Evolutionary conservation across 2,329 filamentous ascomycete species (phyloP), one percentile per base, ranked within the genome.

Genomic region (Tricladium varicosporioides): DNA sequence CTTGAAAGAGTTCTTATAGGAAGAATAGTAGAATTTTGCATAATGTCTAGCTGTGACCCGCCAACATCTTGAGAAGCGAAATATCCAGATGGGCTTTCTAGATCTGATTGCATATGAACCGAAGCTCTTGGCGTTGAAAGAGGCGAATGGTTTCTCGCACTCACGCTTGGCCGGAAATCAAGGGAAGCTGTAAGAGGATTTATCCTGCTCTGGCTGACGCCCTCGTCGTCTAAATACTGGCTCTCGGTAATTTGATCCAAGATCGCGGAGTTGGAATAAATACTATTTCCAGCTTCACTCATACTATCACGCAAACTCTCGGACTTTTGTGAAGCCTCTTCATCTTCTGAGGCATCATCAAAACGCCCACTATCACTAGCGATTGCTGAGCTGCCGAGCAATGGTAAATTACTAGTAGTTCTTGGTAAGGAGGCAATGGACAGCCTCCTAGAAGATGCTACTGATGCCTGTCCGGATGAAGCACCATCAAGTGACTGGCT

Each of bases 71-170:
- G 11, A 19, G 48, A 60, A 51, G 53, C 36, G 69, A 46, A 42
- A 72, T 68, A 9, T 75, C 72, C 60, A 15, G 15, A 15, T 16
- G 13, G 18, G 16, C 15, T 16, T 74, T 69, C 59, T 76, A 75
- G 32, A 3, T 22, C 45, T 5, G 51, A 27, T 3, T 60, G 51
- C 31, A 69, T 15, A 16, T 65, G 61, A 47, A 78, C 65, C 2
- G 78, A 81, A 2, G 82, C 83, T 44, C 80, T 76, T 1, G 83
- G 83, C 0, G 83, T 86, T 5, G 79, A 75, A 5, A 70, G 54
- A 2, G 72, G 64, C 7, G 75, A 76, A 5, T 63, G n/a, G 63
- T 61, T 74, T 14, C 68, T 72, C 60, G 59, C 69, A 56, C 46
- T 75, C 60, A 59, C 69, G 55, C 46, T 75, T 65, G 14, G n/a